These are phyloP conservation scores for Noccaea bulbosa DNA, from an alignment of 345 rosid genomes.

Conservation along the genomic window DNA sequence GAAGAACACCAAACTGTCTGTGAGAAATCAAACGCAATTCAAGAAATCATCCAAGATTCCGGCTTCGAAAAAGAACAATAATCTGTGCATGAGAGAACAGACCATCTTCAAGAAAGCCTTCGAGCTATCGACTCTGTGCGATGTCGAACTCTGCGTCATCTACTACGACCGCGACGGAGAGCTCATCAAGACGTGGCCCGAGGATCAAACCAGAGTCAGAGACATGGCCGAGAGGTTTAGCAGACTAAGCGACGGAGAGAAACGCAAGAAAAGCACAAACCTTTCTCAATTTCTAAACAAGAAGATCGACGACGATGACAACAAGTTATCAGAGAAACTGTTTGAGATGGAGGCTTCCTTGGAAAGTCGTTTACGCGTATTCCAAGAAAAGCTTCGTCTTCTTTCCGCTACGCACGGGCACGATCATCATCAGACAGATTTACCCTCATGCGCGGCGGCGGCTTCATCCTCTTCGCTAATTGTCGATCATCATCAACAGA, in stretches of 20 bases:
- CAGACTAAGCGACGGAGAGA: background rate
- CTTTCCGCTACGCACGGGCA: too few relatives aligned
- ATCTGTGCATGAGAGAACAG: background rate
- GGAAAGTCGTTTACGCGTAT: conserved; percentile 20
- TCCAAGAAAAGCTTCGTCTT: too few relatives aligned
- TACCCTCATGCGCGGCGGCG: too few relatives aligned
- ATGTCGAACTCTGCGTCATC: background rate
- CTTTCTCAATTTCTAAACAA: background rate
- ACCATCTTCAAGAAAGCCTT: background rate
- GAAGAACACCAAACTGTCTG: background rate
- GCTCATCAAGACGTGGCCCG: background rate
- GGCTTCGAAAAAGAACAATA: background rate
- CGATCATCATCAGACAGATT: too few relatives aligned
- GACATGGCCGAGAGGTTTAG: conserved; percentile 6
- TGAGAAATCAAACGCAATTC: background rate
- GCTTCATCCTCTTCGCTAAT: background rate
- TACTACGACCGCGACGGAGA: background rate
- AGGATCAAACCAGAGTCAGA: background rate
- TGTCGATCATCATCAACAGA: too few relatives aligned
- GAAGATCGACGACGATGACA: background rate
- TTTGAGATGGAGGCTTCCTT: background rate
- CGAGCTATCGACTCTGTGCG: conserved; percentile 1
- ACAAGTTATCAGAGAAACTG: background rate
- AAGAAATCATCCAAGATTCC: background rate
- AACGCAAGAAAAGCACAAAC: conserved; percentile 9